These are phyloP conservation scores for Microthlaspi erraticum DNA, from an alignment of 345 rosid species.

Conservation along the genomic window DNA sequence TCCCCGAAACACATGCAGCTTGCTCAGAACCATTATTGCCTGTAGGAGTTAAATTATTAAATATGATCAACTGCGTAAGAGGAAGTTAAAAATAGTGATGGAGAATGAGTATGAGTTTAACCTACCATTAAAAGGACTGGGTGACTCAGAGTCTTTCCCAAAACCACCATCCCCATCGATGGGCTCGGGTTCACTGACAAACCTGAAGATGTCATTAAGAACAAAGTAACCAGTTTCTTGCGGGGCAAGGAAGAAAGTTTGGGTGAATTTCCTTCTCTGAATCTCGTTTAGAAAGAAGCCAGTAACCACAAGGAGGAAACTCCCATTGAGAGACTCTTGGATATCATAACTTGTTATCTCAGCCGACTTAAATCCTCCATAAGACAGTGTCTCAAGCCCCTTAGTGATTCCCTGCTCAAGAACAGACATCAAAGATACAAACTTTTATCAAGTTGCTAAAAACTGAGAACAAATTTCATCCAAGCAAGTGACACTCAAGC, in stretches of 20 bases:
- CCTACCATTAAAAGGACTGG: constrained; percentile 19
- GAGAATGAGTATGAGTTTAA: neutral
- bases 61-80: neutral
- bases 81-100: neutral
- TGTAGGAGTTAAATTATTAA: neutral
- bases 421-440: constrained; percentile 37
- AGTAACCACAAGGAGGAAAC: constrained; percentile 70
- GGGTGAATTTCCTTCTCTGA: constrained; percentile 58
- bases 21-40: constrained; percentile 17
- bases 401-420: constrained; percentile 66
- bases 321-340: constrained; percentile 65
- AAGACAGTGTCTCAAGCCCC: constrained; percentile 61
- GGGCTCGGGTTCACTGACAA: constrained; percentile 23
- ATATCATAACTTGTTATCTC: constrained; percentile 62
- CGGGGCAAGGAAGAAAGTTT: constrained; percentile 81
- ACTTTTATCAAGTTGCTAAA: neutral
- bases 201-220: constrained; percentile 67
- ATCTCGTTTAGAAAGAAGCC: constrained; percentile 60
- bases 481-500: neutral
- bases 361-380: constrained; percentile 53
- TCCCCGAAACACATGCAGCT: constrained; percentile 13
- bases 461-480: neutral
- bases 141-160: neutral
- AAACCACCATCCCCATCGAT: neutral
- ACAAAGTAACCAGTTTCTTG: constrained; percentile 86